Base-by-base conservation (phyloP, 2,329 filamentous ascomycete species). In the Xylaria sp. region DNA sequence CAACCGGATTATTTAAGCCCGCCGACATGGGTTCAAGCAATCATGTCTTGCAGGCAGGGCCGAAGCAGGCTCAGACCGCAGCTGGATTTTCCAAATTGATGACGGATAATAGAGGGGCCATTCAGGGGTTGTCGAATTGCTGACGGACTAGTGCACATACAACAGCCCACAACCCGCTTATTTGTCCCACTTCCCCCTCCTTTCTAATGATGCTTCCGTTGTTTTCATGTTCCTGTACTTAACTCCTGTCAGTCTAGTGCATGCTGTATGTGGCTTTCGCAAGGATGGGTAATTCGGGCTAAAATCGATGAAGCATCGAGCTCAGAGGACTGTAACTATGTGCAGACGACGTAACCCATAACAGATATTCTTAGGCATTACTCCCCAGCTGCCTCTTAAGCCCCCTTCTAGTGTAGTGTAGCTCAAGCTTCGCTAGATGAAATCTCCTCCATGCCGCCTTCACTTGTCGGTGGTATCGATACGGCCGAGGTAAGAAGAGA, bases 131-230 rank as follows among this genome's bases (percentile, higher is more conserved):
- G 8, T 53, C 29, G 37, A 31, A 23, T 46, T 54, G 25, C 35
- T 62, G 21, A 47, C 35, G 31, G 11, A 35, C 10, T 17, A 23
- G 17, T 17, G 46, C n/a, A 54, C 13, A 11, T 54, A 29, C 10
- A 51, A 52, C 62, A 58, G 54, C 41, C 49, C 57, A 58, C 27
- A 60, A 57, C 52, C 63, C 60, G 47, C 52, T 59, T 57, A 59
- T 62, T 44, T 8, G 31, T 52, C 55, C 59, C 58, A 43, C 52
- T 40, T 51, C 31, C 46, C 49, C 51, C 46, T 58, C 56, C 13
- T 23, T 21, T 38, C 37, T 43, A 41, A 23, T 47, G 15, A 13
- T 21, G 23, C 40, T 21, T 41, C 33, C 19, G 27, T 19, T 21
- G 41, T 52, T 33, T 44, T 25, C n/a, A 17, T n/a, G 25, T 33